Evolutionary conservation across 768 basidiomycete genomes (phyloP).

Genomic region (Amanita fuliginea): DNA sequence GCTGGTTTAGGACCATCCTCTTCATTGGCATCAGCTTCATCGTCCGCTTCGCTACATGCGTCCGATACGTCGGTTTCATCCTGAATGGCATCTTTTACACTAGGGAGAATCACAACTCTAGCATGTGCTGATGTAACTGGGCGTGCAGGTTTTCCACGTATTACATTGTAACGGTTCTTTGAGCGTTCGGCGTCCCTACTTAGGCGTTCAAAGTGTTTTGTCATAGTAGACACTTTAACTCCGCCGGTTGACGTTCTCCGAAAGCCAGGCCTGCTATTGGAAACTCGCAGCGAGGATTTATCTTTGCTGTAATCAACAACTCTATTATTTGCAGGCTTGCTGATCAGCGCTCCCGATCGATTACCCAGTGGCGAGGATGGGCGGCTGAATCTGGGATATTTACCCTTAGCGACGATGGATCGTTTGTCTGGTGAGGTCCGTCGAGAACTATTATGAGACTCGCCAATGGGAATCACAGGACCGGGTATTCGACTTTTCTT

Average conservation of each 20-base stretch:
- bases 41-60: conserved; percentile 46
- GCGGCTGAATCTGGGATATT: conserved; percentile 31
- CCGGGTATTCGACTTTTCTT: conserved; percentile 41
- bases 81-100: conserved; percentile 81
- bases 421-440: conserved; percentile 70
- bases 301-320: conserved; percentile 27
- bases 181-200: conserved; percentile 63
- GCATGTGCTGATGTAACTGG: conserved; percentile 86
- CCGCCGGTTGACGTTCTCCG: conserved; percentile 42
- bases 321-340: conserved; percentile 27
- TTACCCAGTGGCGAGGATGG: conserved; percentile 32
- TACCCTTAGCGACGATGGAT: conserved; percentile 19
- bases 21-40: conserved; percentile 40
- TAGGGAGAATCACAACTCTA: conserved; percentile 80
- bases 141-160: conserved; percentile 76
- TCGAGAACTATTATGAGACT: conserved; percentile 54
- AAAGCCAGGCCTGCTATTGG: conserved; percentile 40
- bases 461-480: conserved; percentile 33
- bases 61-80: conserved; percentile 73
- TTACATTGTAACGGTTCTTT: conserved; percentile 74
- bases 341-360: conserved; percentile 17
- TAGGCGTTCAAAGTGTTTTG: conserved; percentile 85
- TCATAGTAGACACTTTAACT: conserved; percentile 76
- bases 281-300: conserved; percentile 28
- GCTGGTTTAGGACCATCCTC: conserved; percentile 24